Evolutionary conservation across 2,329 filamentous ascomycete species (phyloP).

Genomic region (Botrytis aclada): DNA sequence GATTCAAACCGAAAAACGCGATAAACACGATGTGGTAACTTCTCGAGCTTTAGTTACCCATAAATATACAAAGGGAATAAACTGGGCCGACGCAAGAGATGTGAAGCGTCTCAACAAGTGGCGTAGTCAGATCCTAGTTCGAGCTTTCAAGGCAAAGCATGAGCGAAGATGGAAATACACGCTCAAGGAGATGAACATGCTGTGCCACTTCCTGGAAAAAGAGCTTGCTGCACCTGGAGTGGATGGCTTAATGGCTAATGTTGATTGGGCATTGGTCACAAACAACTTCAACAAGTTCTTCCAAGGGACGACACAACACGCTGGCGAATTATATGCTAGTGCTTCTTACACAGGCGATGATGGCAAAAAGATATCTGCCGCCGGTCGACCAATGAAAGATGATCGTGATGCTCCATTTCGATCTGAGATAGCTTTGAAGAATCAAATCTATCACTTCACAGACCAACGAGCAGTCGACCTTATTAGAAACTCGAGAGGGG

Average conservation of each 20-base stretch:
- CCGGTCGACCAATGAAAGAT: not conserved
- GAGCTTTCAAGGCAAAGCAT: not conserved
- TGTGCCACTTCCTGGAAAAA: not conserved
- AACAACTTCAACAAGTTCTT: not conserved
- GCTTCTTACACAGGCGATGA: not conserved
- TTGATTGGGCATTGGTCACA: not conserved
- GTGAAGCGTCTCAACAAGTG: constrained; percentile 6
- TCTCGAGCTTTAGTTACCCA: not conserved
- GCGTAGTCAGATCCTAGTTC: not conserved
- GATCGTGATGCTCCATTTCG: not conserved
- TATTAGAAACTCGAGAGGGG: not conserved
- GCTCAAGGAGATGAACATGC: not conserved
- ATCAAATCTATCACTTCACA: not conserved
- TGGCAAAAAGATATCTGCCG: not conserved
- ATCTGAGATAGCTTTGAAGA: not conserved
- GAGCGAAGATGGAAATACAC: not conserved
- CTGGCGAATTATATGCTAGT: not conserved
- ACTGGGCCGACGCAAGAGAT: not conserved
- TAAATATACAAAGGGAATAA: not conserved
- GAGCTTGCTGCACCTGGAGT: not conserved
- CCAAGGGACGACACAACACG: not conserved
- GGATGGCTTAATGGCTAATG: not conserved
- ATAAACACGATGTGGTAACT: not conserved
- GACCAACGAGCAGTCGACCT: not conserved
- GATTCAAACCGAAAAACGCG: not conserved